Conservation (phyloP, 805 yeast species). For the Metschnikowia lunata region DNA sequence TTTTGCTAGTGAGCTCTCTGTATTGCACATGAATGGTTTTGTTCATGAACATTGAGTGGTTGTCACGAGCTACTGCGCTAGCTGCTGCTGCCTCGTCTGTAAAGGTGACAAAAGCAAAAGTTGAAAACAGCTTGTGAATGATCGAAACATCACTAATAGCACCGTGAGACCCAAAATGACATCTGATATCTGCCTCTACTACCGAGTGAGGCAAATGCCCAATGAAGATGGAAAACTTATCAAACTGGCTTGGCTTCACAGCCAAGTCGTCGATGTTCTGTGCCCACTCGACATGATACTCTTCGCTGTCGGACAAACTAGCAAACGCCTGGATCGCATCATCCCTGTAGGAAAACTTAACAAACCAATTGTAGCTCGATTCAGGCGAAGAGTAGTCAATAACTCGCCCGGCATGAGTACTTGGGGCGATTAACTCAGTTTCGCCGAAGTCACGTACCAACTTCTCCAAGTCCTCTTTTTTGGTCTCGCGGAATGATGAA, state of each 20-base stretch:
- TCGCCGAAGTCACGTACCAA: conserved; percentile 61
- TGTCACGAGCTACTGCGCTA: conserved; percentile 79
- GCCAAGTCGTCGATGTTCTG: conserved; percentile 59
- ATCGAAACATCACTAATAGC: conserved; percentile 54
- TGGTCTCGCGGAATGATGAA: conserved; percentile 25
- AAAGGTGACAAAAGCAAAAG: conserved; percentile 73
- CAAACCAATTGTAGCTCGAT: conserved; percentile 54
- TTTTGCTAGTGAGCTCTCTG: conserved; percentile 46
- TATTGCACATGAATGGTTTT: conserved; percentile 84
- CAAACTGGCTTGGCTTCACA: conserved; percentile 35
- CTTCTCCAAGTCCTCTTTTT: conserved; percentile 32
- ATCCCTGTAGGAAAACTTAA: conserved; percentile 74
- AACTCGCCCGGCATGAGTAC: conserved; percentile 33
- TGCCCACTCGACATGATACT: conserved; percentile 78
- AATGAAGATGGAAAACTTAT: conserved; percentile 69
- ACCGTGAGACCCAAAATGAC: conserved; percentile 68
- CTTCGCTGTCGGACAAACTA: conserved; percentile 48
- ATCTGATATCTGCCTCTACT: conserved; percentile 49
- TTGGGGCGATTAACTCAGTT: conserved; percentile 57
- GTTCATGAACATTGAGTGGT: conserved; percentile 69
- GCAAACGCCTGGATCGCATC: conserved; percentile 88
- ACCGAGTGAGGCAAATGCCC: conserved; percentile 63
- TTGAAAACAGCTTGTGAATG: conserved; percentile 42
- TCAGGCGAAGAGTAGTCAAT: conserved; percentile 6
- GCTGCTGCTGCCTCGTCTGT: conserved; percentile 71